Percentiles rank a stretch among this genome's conserved stretches.
These are phyloP conservation scores for Fragaria vesca DNA, from an alignment of 306 rosid species.

Conservation along the genomic window DNA sequence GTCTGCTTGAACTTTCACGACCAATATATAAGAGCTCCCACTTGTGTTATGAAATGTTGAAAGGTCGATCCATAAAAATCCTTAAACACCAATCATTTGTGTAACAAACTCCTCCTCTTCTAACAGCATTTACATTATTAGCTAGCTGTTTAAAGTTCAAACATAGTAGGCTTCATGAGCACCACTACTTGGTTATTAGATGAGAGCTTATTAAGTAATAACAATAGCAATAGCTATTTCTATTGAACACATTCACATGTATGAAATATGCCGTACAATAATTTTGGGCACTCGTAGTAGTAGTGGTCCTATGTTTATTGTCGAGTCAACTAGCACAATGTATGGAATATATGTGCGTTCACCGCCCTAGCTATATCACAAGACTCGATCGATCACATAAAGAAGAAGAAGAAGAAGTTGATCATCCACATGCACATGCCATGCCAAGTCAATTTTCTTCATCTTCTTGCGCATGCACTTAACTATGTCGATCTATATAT, in stretches of 20 bases:
- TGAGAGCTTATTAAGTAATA: background rate
- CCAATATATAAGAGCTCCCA: background rate
- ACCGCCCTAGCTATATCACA: background rate
- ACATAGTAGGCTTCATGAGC: background rate
- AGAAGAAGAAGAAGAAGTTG: background rate
- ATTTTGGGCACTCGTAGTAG: background rate
- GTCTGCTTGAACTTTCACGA: background rate
- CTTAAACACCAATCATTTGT: background rate
- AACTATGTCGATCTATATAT: background rate
- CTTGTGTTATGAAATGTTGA: background rate
- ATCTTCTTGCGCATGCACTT: background rate
- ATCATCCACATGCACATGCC: background rate
- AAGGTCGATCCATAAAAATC: background rate
- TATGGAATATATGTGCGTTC: background rate
- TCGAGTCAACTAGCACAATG: slow-evolving; percentile 16
- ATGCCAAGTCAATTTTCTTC: background rate
- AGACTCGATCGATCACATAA: background rate
- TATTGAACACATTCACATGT: background rate
- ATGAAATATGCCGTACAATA: background rate
- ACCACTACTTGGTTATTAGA: background rate
- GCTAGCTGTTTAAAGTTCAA: background rate
- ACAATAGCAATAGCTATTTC: background rate
- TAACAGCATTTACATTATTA: background rate
- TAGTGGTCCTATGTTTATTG: slow-evolving; percentile 1
- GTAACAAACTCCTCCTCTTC: background rate